Conservation (phyloP, 495 filamentous ascomycete genomes). For the Evernia prunastri region DNA sequence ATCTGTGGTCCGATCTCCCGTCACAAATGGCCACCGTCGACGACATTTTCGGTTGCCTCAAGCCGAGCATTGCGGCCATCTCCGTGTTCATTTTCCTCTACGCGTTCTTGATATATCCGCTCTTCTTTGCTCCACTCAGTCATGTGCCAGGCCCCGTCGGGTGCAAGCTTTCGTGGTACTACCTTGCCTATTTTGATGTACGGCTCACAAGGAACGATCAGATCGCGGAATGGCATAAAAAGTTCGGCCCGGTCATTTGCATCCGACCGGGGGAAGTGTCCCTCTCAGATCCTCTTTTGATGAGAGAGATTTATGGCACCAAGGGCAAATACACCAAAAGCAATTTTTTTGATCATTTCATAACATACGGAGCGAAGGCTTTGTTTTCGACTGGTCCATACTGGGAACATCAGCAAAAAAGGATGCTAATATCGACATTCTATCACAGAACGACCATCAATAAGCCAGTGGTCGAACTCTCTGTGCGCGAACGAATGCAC, state of each 20-base stretch:
- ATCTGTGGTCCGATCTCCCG: not conserved
- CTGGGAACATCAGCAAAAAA: slow-evolving; percentile 1
- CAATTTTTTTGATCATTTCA: slow-evolving; percentile 59
- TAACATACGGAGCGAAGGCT: slow-evolving; percentile 48
- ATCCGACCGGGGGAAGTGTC: slow-evolving; percentile 56
- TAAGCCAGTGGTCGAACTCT: not conserved
- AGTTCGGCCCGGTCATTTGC: slow-evolving; percentile 52
- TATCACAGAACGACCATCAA: not conserved
- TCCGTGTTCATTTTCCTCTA: not conserved
- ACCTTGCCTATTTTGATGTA: slow-evolving; percentile 54
- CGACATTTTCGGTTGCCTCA: not conserved
- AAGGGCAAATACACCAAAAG: slow-evolving; percentile 64
- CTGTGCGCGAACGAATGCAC: slow-evolving; percentile 13
- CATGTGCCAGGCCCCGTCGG: slow-evolving; percentile 48
- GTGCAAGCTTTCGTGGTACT: slow-evolving; percentile 46
- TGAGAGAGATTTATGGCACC: slow-evolving; percentile 61
- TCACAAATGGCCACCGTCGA: not conserved
- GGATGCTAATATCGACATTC: slow-evolving; percentile 18
- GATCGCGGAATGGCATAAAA: slow-evolving; percentile 49
- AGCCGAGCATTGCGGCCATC: slow-evolving; percentile 1
- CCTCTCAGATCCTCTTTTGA: slow-evolving; percentile 49
- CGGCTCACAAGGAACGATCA: slow-evolving; percentile 45
- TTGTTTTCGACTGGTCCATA: slow-evolving; percentile 21
- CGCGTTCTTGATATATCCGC: slow-evolving; percentile 7
- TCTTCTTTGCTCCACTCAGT: slow-evolving; percentile 33